Evolutionary conservation across 2,329 filamentous ascomycete genomes (phyloP).

Genomic region (Ascochyta viciae-villosae): DNA sequence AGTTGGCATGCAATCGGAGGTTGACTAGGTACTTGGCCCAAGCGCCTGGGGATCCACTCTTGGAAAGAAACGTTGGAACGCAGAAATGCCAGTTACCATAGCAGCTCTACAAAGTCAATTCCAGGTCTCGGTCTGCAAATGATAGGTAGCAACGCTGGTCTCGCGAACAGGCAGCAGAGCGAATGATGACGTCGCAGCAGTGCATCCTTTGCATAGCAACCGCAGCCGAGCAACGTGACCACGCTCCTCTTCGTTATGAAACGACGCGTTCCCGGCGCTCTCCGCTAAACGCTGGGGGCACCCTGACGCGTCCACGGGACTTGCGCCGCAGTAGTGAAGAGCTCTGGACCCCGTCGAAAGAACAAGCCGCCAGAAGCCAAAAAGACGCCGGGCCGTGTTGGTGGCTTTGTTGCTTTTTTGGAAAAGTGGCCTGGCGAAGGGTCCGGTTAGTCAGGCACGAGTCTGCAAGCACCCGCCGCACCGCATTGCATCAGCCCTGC

Average conservation of each 20-base stretch:
- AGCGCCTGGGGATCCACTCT: constrained; percentile 16
- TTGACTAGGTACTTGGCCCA: constrained; percentile 25
- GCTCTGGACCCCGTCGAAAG: constrained; percentile 24
- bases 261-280: constrained; percentile 11
- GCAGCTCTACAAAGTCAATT: neutral
- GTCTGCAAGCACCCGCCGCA: constrained; percentile 18
- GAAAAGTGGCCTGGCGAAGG: constrained; percentile 15
- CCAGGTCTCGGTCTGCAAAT: neutral
- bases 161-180: neutral
- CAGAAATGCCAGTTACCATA: constrained; percentile 4
- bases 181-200: neutral
- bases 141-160: too few relatives aligned
- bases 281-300: constrained; percentile 17
- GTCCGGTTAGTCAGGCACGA: constrained; percentile 32
- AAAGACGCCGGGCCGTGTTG: constrained; percentile 18
- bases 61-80: constrained; percentile 3
- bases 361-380: constrained; percentile 13
- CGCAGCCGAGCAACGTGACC: constrained; percentile 7
- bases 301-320: constrained; percentile 19
- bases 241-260: constrained; percentile 6
- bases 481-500: constrained; percentile 15
- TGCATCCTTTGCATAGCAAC: neutral
- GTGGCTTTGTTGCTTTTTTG: constrained; percentile 10
- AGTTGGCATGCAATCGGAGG: constrained; percentile 23
- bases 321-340: constrained; percentile 21